Evolutionary conservation across 768 basidiomycete genomes (phyloP).

Genomic region (Kondoa subrosea): DNA sequence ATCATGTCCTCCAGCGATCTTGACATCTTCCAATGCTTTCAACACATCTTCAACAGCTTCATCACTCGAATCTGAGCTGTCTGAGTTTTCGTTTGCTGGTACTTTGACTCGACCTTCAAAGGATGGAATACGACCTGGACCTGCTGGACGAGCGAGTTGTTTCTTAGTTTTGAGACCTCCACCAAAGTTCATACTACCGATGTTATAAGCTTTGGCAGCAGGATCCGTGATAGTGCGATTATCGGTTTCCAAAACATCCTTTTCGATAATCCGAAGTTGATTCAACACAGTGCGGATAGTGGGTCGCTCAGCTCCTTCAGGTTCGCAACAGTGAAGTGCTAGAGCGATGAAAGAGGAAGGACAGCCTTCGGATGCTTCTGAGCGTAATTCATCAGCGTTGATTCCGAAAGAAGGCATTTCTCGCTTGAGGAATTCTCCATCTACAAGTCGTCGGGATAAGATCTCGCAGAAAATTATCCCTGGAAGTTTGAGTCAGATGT

Average conservation of each 20-base stretch:
- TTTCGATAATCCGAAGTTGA: constrained; percentile 60
- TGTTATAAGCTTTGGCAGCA: constrained; percentile 15
- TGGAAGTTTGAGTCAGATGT: constrained; percentile 15
- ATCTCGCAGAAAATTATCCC: constrained; percentile 85
- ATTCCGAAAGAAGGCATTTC: constrained; percentile 61
- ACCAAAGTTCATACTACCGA: constrained; percentile 22
- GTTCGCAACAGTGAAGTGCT: constrained; percentile 56
- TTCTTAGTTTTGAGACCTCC: constrained; percentile 17
- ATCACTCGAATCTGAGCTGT: constrained; percentile 11
- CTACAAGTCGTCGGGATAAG: constrained; percentile 62
- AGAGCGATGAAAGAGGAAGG: constrained; percentile 62
- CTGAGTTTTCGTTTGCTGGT: constrained; percentile 6
- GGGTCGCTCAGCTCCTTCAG: constrained; percentile 53
- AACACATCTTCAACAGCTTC: constrained; percentile 17
- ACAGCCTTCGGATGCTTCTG: constrained; percentile 52
- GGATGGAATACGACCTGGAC: constrained; percentile 16
- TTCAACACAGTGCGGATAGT: constrained; percentile 63
- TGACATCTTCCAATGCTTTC: constrained; percentile 9
- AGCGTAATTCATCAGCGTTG: constrained; percentile 54
- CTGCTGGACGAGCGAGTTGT: constrained; percentile 9
- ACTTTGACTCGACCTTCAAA: constrained; percentile 19
- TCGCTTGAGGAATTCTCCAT: constrained; percentile 47
- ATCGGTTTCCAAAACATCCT: constrained; percentile 45
- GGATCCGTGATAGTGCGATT: constrained; percentile 6
- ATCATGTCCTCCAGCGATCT: constrained; percentile 1